phyloP scores from a whole-genome alignment of 2,329 filamentous ascomycete species.

The Boeremia lycopersici region DNA sequence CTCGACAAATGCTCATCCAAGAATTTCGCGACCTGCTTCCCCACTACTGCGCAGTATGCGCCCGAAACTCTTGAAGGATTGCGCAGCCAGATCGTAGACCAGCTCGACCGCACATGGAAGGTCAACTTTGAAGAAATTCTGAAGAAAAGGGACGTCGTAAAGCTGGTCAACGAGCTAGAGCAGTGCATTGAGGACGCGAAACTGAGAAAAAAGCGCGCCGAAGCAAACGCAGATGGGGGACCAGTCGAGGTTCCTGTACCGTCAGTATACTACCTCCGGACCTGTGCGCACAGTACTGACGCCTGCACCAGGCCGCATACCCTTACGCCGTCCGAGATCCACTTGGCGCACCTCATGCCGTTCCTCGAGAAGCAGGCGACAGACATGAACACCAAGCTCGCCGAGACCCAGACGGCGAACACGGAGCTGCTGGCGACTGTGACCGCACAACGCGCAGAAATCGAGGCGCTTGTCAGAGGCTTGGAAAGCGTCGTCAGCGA shows the following conservation, averaged over 20 bases:
- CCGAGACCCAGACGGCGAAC: constrained; percentile 59
- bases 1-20: constrained; percentile 65
- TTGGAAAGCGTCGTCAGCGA: constrained; percentile 64
- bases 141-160: constrained; percentile 61
- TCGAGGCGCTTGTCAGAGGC: constrained; percentile 59
- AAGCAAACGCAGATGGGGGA: constrained; percentile 46
- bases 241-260: constrained; percentile 48
- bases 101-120: constrained; percentile 62
- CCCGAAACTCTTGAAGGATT: constrained; percentile 62
- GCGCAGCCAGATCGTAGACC: constrained; percentile 63
- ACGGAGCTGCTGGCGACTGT: constrained; percentile 58
- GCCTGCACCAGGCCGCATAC: constrained; percentile 60
- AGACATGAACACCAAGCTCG: constrained; percentile 57
- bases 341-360: constrained; percentile 64
- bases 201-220: constrained; percentile 54
- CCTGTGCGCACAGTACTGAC: background rate
- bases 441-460: constrained; percentile 61
- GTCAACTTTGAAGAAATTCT: constrained; percentile 67
- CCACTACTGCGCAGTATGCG: constrained; percentile 64
- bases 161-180: constrained; percentile 66
- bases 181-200: constrained; percentile 64
- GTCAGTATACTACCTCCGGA: constrained; percentile 47
- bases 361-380: constrained; percentile 59
- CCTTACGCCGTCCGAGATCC: constrained; percentile 61
- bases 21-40: constrained; percentile 69